Conservation (phyloP, 768 basidiomycete genomes). For the Lactarius indigo region DNA sequence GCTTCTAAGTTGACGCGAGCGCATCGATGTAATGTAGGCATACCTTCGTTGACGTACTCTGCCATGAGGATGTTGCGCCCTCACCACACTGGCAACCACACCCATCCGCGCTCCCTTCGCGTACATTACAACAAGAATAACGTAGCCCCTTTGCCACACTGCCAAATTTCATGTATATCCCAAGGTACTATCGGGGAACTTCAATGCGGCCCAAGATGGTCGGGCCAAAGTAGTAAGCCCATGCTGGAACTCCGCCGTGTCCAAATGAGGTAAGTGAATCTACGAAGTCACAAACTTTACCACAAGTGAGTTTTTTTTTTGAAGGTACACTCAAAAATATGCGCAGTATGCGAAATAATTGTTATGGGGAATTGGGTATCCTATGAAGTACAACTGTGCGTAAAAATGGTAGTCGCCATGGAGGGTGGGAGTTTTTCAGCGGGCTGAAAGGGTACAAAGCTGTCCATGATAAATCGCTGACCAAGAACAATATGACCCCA, state of each 20-base stretch:
- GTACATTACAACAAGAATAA: not conserved
- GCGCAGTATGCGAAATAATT: not conserved
- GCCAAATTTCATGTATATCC: not conserved
- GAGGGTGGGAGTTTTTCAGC: not conserved
- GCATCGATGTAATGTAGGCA: constrained; percentile 2
- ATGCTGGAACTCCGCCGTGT: not conserved
- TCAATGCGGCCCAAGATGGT: not conserved
- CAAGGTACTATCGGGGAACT: not conserved
- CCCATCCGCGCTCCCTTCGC: not conserved
- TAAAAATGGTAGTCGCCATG: not conserved
- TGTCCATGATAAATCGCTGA: constrained; percentile 8
- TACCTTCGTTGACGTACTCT: constrained; percentile 18
- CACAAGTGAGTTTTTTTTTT: not conserved
- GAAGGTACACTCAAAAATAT: not conserved
- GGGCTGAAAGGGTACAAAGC: not conserved
- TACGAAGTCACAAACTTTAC: not conserved
- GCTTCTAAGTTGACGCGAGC: constrained; percentile 11
- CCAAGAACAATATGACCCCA: constrained; percentile 10
- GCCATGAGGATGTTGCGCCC: constrained; percentile 19
- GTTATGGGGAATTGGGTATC: not conserved
- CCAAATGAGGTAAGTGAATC: not conserved
- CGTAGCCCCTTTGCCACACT: not conserved
- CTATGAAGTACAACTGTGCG: not conserved
- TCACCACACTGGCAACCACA: constrained; percentile 2
- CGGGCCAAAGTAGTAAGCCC: not conserved